These are phyloP conservation scores for Salix suchowensis DNA, from an alignment of 345 rosid species.

Conservation along the genomic window DNA sequence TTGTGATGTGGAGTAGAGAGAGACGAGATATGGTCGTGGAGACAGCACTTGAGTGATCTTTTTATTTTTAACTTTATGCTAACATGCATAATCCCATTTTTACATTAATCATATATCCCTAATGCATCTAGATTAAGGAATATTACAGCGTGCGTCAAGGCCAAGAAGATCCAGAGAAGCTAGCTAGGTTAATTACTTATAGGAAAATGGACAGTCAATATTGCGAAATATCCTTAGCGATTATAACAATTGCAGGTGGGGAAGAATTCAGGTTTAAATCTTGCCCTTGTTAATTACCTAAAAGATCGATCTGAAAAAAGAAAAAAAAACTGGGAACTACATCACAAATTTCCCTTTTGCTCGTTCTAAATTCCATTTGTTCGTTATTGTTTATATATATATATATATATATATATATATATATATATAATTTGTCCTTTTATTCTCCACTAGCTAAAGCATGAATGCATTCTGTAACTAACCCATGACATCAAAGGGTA, in stretches of 20 bases:
- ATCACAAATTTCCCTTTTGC: background rate
- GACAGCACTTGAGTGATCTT: background rate
- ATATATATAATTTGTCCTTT: background rate
- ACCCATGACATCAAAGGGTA: background rate
- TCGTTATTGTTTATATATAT: background rate
- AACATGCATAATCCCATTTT: background rate
- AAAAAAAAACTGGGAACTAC: background rate
- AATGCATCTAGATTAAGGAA: background rate
- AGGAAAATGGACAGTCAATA: background rate
- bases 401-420: background rate
- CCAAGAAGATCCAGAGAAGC: conserved; percentile 10
- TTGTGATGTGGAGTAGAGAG: background rate
- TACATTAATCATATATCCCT: background rate
- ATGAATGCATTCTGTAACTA: background rate
- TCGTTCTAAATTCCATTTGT: background rate
- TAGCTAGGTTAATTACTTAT: background rate
- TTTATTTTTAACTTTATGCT: background rate
- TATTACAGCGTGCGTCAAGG: conserved; percentile 18
- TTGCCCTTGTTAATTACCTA: background rate
- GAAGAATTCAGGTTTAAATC: background rate
- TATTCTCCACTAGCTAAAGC: background rate
- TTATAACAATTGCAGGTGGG: background rate
- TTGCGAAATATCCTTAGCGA: background rate
- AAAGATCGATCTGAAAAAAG: background rate
- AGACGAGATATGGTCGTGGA: background rate